A percentile compares a stretch with the other conserved stretches of the same genome.
Conservation (phyloP, 2,329 filamentous ascomycete species). For the Mycosphaerella sp. region DNA sequence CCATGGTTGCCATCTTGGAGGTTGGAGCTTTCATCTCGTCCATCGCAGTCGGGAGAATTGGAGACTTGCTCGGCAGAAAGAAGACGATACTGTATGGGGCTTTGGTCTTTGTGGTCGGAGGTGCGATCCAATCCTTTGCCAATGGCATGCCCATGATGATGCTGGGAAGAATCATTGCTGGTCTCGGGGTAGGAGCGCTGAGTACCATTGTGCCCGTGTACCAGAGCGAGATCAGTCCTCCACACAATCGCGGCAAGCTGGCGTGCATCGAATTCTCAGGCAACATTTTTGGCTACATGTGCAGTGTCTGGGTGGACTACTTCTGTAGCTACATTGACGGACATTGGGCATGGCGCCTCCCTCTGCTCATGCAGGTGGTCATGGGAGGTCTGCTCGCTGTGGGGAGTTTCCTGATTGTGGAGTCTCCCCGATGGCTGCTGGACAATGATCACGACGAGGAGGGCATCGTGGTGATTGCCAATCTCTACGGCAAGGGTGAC, state of each 20-base stretch:
- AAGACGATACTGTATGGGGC: constrained; percentile 92
- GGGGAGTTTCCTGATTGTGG: constrained; percentile 88
- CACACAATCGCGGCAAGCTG: constrained; percentile 90
- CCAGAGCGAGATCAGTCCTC: constrained; percentile 63
- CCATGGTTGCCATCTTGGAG: constrained; percentile 96
- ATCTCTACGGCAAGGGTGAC: constrained; percentile 91
- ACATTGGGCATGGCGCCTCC: constrained; percentile 83
- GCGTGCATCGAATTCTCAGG: constrained; percentile 98
- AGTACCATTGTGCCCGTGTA: constrained; percentile 50
- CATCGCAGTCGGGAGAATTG: constrained; percentile 75
- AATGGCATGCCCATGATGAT: constrained; percentile 83
- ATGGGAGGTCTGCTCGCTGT: constrained; percentile 83
- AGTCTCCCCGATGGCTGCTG: constrained; percentile 93
- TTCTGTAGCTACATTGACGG: constrained; percentile 85
- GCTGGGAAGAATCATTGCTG: constrained; percentile 45
- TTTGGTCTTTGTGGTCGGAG: constrained; percentile 76
- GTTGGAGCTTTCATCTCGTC: constrained; percentile 89
- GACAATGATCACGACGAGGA: constrained; percentile 98
- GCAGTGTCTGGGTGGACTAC: constrained; percentile 98
- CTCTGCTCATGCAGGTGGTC: constrained; percentile 83
- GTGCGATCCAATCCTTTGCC: constrained; percentile 75
- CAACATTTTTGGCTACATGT: constrained; percentile 92
- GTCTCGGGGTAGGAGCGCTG: constrained; percentile 46
- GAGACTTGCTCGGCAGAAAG: constrained; percentile 83
- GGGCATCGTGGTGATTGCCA: constrained; percentile 96